Base-by-base conservation (phyloP, 331 rosid species). In the Rhamnella rubrinervis region DNA sequence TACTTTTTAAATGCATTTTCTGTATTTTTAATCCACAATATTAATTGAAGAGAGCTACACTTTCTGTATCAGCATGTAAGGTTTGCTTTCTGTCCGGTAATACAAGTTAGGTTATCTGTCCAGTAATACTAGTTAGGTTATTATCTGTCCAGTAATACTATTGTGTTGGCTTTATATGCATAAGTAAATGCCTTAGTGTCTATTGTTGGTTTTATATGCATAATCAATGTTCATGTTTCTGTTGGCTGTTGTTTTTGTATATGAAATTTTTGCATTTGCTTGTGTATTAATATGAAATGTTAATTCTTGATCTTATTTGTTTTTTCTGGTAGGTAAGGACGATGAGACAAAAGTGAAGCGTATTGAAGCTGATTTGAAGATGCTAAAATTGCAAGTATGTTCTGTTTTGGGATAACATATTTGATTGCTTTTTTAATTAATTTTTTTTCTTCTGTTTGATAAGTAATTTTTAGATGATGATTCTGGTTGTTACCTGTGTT, bases 351-450 rank as follows among this genome's bases (percentile, higher is more conserved):
- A 83, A 76, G 89, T 87, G 79, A 87, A 80, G 55, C 92, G 98
- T 41, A 81, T 87, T 66, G 97, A 91, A 75, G 97, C 98, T 69
- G 98, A 93, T 86, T 75, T 86, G 86, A 89, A 85, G 82, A 93
- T 93, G 77, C 81, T 93, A 23, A 93, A 87, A 64, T 80, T 91
- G 78, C 98, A 93, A 96, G 97, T 83, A 49, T 70, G 79, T 59
- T 63, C 50, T 55, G 59, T 72, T 19, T 55, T 18, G 61, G 37
- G 11, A 50, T 60, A 11, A 47, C 57, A 15, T 28, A 71, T 47
- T 66, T 58, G 11, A 68, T 63, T 40, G 63, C 21, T 12, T 19
- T 11, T 25, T 21, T 52, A 18, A 41, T 49, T 52, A 53, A 66
- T 72, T 38, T 59, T 47, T 49, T 20, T 26, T 23, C 15, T 25